Evolutionary conservation across 2,329 filamentous ascomycete species (phyloP), one percentile per base, ranked within the genome.

Genomic region (Diaporthe helianthi): DNA sequence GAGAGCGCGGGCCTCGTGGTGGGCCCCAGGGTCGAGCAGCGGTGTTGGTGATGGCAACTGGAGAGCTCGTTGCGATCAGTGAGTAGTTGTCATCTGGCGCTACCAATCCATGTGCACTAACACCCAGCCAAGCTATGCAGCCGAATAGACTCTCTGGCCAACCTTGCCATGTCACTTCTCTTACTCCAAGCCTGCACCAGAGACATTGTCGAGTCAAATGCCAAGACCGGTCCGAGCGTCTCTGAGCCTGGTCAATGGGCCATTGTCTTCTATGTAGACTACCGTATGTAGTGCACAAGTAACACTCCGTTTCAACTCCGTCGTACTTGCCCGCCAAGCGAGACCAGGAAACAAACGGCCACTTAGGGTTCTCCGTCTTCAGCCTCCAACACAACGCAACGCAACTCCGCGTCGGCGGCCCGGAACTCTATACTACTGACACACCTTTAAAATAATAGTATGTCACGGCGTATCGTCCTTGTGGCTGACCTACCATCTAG

Each of bases 11-110:
- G 67, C 63, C 53, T 64, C 65, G 38, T 69, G 47, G 61, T 33
- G 63, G 58, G 44, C 44, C 58, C 60, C 61, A 51, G 53, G 67
- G 63, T 69, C 55, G 58, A 29, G 47, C 41, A 38, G 55, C 29
- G 17, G 31, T 58, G 17, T 51, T 67, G 52, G 53, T 41, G 67
- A 69, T 64, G 17, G 61, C 67, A 24, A 63, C 19, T 41, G 26
- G 47, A 58, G 60, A 69, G 31, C 46, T 17, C 63, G 65, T n/a
- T 51, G 26, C 46, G 31, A 64, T 67, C 47, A 53, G 51, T 69
- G 69, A 65, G n/a, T n/a, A 64, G 69, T 65, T 71, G 69, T 71
- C 69, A 71, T 64, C 67, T 64, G 55, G 61, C 65, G 47, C 65
- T 55, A 29, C 29, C 19, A 7, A 24, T 29, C 22, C 24, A 31